These are phyloP conservation scores for Candida railenensis DNA, from an alignment of 805 yeast genomes.

Conservation along the genomic window DNA sequence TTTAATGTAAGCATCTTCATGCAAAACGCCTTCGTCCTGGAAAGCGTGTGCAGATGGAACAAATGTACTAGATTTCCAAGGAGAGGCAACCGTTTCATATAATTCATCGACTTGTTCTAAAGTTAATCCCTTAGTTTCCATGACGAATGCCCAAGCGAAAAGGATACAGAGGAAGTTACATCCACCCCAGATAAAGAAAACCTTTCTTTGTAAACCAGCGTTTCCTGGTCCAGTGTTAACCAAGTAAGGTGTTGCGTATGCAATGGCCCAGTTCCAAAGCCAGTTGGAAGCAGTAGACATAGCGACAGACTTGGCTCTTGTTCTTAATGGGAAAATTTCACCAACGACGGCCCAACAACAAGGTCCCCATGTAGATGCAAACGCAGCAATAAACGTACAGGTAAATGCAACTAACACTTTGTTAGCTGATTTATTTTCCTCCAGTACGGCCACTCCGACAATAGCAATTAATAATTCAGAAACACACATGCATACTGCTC, in stretches of 20 bases:
- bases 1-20: constrained; percentile 12
- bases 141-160: constrained; percentile 32
- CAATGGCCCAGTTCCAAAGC: constrained; percentile 44
- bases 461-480: constrained; percentile 51
- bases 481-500: constrained; percentile 61
- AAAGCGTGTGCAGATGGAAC: constrained; percentile 36
- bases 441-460: constrained; percentile 41
- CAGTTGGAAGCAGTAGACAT: constrained; percentile 41
- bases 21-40: constrained; percentile 20
- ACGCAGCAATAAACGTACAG: constrained; percentile 39
- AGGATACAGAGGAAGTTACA: constrained; percentile 32
- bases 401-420: constrained; percentile 36
- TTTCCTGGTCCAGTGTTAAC: constrained; percentile 39
- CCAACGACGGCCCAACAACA: constrained; percentile 39
- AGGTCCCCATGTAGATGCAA: constrained; percentile 45
- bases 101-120: constrained; percentile 43
- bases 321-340: constrained; percentile 35
- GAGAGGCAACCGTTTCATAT: constrained; percentile 30
- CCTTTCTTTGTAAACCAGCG: constrained; percentile 39
- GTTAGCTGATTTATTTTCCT: constrained; percentile 26
- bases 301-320: constrained; percentile 41
- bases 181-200: constrained; percentile 45
- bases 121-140: constrained; percentile 42
- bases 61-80: constrained; percentile 32
- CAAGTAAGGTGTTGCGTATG: constrained; percentile 42